phyloP scores from a whole-genome alignment of 2,329 filamentous ascomycete genomes.

The Penicillium palitans region DNA sequence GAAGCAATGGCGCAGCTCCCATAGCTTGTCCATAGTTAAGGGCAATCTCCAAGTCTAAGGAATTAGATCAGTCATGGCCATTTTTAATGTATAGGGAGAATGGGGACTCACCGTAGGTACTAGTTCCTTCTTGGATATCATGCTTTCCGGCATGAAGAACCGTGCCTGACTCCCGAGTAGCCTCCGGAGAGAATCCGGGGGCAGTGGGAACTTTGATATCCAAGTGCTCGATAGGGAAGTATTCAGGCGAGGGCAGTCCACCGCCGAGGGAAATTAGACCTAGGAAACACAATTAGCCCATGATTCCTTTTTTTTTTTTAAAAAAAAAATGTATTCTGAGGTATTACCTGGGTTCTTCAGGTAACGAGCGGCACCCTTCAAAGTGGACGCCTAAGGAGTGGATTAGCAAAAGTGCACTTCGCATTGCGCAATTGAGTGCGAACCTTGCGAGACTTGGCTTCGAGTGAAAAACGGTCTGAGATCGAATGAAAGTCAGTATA shows the following conservation, averaged over 20 bases:
- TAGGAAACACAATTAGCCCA: constrained; percentile 12
- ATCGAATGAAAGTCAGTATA: not conserved
- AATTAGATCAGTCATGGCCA: constrained; percentile 10
- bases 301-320: not conserved
- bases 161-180: constrained; percentile 61
- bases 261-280: constrained; percentile 88
- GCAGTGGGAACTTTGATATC: constrained; percentile 69
- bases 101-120: constrained; percentile 47
- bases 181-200: constrained; percentile 69
- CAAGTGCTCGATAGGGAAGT: constrained; percentile 87
- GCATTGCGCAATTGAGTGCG: constrained; percentile 7
- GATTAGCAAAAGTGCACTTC: not conserved
- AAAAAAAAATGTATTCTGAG: not conserved
- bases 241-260: constrained; percentile 81
- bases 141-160: constrained; percentile 75
- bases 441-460: constrained; percentile 56
- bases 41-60: constrained; percentile 74
- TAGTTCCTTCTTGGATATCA: constrained; percentile 67
- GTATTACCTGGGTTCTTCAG: constrained; percentile 68
- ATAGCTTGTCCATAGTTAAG: constrained; percentile 92
- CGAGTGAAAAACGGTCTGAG: constrained; percentile 58
- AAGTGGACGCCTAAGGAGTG: constrained; percentile 59
- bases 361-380: constrained; percentile 79
- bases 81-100: not conserved
- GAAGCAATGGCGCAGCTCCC: constrained; percentile 81